Conservation (phyloP, 2,329 filamentous ascomycete genomes). For the Arthroderma uncinatum region DNA sequence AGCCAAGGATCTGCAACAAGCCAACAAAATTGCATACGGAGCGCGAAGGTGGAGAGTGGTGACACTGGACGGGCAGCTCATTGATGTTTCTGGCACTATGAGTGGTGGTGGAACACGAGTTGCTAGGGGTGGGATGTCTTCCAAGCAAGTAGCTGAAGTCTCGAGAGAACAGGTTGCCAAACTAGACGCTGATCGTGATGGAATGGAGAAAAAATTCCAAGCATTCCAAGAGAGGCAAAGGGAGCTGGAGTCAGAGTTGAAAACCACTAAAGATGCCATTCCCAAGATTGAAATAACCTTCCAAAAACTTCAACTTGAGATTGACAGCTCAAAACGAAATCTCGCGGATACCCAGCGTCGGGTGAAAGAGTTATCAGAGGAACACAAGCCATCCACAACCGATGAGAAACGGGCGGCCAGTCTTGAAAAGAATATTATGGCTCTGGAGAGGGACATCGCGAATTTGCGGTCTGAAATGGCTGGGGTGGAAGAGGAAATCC, state of each 20-base stretch:
- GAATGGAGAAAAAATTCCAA: constrained; percentile 69
- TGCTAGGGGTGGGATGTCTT: constrained; percentile 91
- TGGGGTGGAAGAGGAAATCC: constrained; percentile 85
- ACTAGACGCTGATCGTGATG: constrained; percentile 76
- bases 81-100: constrained; percentile 98
- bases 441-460: constrained; percentile 65
- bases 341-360: constrained; percentile 73
- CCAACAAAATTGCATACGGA: constrained; percentile 92
- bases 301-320: constrained; percentile 79
- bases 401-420: constrained; percentile 63
- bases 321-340: constrained; percentile 77
- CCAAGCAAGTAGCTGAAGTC: constrained; percentile 78
- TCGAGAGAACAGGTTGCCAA: constrained; percentile 80
- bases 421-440: constrained; percentile 66
- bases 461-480: constrained; percentile 75
- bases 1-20: constrained; percentile 83
- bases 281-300: constrained; percentile 79
- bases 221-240: constrained; percentile 76
- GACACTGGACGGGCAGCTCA: constrained; percentile 85
- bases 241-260: constrained; percentile 62
- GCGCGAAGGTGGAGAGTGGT: constrained; percentile 91
- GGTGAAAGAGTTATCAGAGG: constrained; percentile 69
- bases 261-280: constrained; percentile 63
- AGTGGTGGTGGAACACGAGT: constrained; percentile 87
- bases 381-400: constrained; percentile 67